A percentile compares a stretch with the other conserved stretches of the same genome.
Conservation (phyloP, 202 grass and related monocot genomes). For the Eragrostis tef region DNA sequence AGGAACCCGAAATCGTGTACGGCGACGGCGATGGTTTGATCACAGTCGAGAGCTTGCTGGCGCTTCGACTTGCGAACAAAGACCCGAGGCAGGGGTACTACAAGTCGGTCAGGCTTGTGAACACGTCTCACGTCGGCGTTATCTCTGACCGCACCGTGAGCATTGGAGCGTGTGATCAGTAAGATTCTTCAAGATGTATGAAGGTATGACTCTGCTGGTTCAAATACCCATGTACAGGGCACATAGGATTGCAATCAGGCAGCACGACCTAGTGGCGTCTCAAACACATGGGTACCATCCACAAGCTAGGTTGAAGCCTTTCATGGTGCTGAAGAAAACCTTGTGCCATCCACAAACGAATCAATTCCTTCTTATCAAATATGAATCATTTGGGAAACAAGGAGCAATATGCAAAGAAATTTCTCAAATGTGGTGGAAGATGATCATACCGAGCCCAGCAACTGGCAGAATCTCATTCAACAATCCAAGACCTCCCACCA, state of each 20-base stretch:
- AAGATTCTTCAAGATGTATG: not conserved
- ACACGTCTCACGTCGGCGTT: not conserved
- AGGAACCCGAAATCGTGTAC: constrained; percentile 42
- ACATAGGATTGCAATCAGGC: too few species aligned
- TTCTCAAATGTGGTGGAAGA: constrained; percentile 37
- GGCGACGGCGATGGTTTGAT: constrained; percentile 52
- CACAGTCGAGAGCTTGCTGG: constrained; percentile 34
- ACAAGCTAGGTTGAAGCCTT: constrained; percentile 24
- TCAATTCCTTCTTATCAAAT: constrained; percentile 43
- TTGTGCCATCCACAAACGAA: constrained; percentile 49
- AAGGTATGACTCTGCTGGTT: too few species aligned
- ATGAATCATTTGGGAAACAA: constrained; percentile 49
- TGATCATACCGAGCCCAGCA: constrained; percentile 43
- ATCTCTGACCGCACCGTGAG: not conserved
- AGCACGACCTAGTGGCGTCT: too few species aligned
- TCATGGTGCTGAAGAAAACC: constrained; percentile 27
- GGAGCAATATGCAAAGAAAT: constrained; percentile 48
- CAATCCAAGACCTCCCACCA: constrained; percentile 22
- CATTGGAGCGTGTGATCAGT: not conserved
- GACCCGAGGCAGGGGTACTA: constrained; percentile 38
- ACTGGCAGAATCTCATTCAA: constrained; percentile 36
- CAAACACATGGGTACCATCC: too few species aligned
- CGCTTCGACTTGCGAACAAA: too few species aligned
- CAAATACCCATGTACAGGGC: too few species aligned
- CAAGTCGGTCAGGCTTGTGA: constrained; percentile 12